These are phyloP conservation scores for Wallacemonas sp. DNA, from an alignment of 208 protist species.

Conservation along the genomic window DNA sequence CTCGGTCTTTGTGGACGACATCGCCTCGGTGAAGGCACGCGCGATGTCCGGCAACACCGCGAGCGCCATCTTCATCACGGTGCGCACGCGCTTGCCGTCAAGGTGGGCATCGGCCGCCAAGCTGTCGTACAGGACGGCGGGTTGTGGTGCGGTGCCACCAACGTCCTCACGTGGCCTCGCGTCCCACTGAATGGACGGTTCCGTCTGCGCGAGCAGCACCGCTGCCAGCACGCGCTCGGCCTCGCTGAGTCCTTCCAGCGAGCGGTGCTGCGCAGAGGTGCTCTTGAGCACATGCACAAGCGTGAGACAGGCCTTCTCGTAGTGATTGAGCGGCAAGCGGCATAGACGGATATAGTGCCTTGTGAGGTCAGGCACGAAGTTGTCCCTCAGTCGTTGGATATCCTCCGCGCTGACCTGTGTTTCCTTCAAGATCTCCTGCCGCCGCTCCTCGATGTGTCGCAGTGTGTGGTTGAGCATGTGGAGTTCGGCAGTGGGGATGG, in stretches of 20 bases:
- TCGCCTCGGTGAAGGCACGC: slow-evolving; percentile 25
- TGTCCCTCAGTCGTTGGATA: slow-evolving; percentile 15
- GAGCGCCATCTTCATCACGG: slow-evolving; percentile 47
- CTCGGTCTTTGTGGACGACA: slow-evolving; percentile 1
- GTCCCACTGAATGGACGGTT: slow-evolving; percentile 35
- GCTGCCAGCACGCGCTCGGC: slow-evolving; percentile 52
- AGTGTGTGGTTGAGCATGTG: slow-evolving; percentile 56
- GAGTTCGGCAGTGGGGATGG: slow-evolving; percentile 63
- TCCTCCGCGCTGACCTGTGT: slow-evolving; percentile 31
- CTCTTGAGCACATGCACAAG: slow-evolving; percentile 35
- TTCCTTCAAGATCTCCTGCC: slow-evolving; percentile 46
- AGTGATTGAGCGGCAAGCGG: slow-evolving; percentile 48
- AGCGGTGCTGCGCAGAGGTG: slow-evolving; percentile 9
- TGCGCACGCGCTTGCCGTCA: slow-evolving; percentile 43
- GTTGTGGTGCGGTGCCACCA: slow-evolving; percentile 15
- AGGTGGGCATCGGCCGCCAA: slow-evolving; percentile 67
- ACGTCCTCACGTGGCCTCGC: slow-evolving; percentile 28
- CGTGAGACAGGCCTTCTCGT: slow-evolving; percentile 47
- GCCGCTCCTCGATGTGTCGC: slow-evolving; percentile 51
- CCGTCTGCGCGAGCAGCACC: slow-evolving; percentile 53
- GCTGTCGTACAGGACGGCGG: slow-evolving; percentile 41
- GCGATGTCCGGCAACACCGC: slow-evolving; percentile 24
- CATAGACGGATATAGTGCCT: slow-evolving; percentile 66
- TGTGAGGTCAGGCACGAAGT: slow-evolving; percentile 42
- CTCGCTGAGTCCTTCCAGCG: slow-evolving; percentile 34